These are phyloP conservation scores for Phaffomyces opuntiae DNA, from an alignment of 805 yeast species.

Conservation along the genomic window DNA sequence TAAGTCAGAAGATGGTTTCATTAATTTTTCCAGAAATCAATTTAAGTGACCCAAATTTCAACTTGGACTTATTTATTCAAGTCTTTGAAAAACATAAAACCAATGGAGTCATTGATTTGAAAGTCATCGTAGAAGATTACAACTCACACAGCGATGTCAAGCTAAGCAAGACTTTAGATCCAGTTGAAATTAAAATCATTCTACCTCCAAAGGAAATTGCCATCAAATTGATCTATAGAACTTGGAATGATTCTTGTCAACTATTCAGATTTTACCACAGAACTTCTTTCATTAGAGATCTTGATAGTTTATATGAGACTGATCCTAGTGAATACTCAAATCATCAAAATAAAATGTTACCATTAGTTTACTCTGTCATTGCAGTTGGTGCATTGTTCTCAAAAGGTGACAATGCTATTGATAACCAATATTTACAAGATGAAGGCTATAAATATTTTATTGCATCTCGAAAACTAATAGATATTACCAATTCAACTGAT, in stretches of 20 bases:
- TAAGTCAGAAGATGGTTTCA: conserved; percentile 5
- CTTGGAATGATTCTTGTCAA: conserved; percentile 85
- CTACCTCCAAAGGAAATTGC: conserved; percentile 77
- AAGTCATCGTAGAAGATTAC: conserved; percentile 13
- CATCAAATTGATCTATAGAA: conserved; percentile 60
- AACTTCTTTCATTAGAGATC: conserved; percentile 69
- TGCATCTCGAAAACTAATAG: conserved; percentile 79
- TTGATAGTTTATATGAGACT: conserved; percentile 69
- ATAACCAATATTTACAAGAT: conserved; percentile 31
- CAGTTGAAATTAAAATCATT: conserved; percentile 43
- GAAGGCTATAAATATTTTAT: conserved; percentile 82
- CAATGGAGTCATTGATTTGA: conserved; percentile 15
- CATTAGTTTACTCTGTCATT: conserved; percentile 74
- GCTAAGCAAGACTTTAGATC: conserved; percentile 26
- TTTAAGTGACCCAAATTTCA: conserved; percentile 9
- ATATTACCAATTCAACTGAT: conserved; percentile 81
- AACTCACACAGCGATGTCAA: conserved; percentile 3
- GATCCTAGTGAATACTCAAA: conserved; percentile 72
- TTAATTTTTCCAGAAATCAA: conserved; percentile 17
- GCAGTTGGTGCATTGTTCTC: conserved; percentile 83
- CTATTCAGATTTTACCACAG: conserved; percentile 82
- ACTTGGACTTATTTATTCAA: conserved; percentile 12
- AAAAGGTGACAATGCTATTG: conserved; percentile 26
- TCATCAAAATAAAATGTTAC: conserved; percentile 72
- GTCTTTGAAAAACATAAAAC: conserved; percentile 13